Conservation (phyloP, 1,139 yeast species). For the Taphrina sp. region DNA sequence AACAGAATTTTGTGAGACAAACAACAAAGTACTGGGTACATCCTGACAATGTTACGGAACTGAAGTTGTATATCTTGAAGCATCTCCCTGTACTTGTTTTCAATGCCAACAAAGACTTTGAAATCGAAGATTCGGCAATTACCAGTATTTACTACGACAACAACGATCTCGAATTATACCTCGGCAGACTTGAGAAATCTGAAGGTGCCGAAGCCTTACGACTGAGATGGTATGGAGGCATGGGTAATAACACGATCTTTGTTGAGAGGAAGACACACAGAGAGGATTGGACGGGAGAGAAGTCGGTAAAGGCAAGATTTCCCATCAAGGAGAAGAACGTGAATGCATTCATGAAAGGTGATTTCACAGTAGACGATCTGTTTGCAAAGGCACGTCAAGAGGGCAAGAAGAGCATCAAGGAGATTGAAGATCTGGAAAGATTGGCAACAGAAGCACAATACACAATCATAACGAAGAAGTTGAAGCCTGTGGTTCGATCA, state of each 20-base stretch:
- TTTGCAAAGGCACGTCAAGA: constrained; percentile 91
- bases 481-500: constrained; percentile 92
- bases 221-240: constrained; percentile 98
- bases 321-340: constrained; percentile 87
- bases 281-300: constrained; percentile 99
- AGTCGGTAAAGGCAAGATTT: constrained; percentile 94
- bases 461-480: constrained; percentile 73
- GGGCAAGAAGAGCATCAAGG: constrained; percentile 81
- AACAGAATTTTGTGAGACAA: constrained; percentile 96
- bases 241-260: constrained; percentile 86
- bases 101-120: constrained; percentile 94
- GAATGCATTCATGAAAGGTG: constrained; percentile 77
- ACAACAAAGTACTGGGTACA: constrained; percentile 99
- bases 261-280: constrained; percentile 97
- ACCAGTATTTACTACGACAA: constrained; percentile 95
- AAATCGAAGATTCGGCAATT: constrained; percentile 89
- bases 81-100: constrained; percentile 95
- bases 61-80: constrained; percentile 84
- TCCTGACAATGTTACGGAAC: constrained; percentile 97
- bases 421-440: constrained; percentile 86
- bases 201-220: constrained; percentile 99
- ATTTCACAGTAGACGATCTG: constrained; percentile 80
- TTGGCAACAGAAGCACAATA: constrained; percentile 92
- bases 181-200: constrained; percentile 89
- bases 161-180: constrained; percentile 79